Base-by-base conservation (phyloP, 768 basidiomycete species). In the Tephrocybe sp. region DNA sequence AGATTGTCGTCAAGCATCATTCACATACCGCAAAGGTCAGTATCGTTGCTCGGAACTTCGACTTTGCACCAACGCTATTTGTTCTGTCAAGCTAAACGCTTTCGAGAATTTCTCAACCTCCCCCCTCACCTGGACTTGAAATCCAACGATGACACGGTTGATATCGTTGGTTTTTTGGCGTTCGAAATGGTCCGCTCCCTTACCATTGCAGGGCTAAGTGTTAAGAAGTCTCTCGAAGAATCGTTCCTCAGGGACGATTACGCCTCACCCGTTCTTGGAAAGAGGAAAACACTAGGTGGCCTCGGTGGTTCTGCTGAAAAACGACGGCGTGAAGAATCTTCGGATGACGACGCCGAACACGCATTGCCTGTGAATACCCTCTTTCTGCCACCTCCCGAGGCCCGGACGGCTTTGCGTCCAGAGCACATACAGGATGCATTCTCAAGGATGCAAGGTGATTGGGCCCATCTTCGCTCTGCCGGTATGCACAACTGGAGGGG, bases 151-250 rank as follows among this genome's bases (percentile, higher is more conserved):
- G 94, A 97, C 67, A 94, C 95, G 2, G 77, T 95, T 62, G 95
- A 98, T 64, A 95, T 97, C 53, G 92, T 98, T 60, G 95, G 95
- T 21, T 98, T 98, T 72, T 83, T 98, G 38, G 89, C 93, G 0
- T 98, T 96, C 69, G 95, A 98, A 68, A 94, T 96, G 86, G 94
- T 98, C 25, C 86, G 94, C 45, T 90, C 92, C 2, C 80, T 98
- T 42, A 94, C 93, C 0, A 78, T 96, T 36, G 91, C 90, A 1
- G 95, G 92, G 2, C 79, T 94, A 32, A 83, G 86, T 25, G 86
- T 94, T 61, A 92, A 92, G 69, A 85, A 82, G 58, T 78, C 86
- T 3, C 73, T 91, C 32, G 89, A 90, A 64, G 86, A 90, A 52
- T 79, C 85, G 2, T 79, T 81, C 57, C 69, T 86, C 8, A 75